Percentiles rank a stretch among this genome's conserved stretches.
phyloP scores from a whole-genome alignment of 75 land plant genomes.

The Sequoiadendron giganteum region DNA sequence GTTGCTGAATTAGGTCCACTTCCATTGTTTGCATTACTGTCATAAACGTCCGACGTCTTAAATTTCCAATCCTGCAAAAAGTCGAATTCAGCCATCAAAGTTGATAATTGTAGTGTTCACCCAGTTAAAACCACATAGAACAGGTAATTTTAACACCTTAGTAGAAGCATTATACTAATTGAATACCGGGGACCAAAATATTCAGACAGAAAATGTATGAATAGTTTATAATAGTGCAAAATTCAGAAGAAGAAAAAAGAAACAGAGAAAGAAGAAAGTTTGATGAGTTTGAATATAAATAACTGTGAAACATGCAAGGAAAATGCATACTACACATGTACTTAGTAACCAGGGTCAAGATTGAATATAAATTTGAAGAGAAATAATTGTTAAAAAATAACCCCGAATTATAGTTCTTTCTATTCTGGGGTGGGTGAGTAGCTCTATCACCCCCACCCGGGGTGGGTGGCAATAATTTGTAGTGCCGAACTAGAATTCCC shows the following conservation, averaged over 20 bases:
- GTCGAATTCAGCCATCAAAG: not conserved
- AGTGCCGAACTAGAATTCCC: too few species aligned
- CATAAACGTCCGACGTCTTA: constrained; percentile 50
- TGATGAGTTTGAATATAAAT: not conserved
- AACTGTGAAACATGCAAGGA: not conserved
- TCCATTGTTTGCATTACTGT: constrained; percentile 21
- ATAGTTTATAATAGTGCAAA: not conserved
- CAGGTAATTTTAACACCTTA: not conserved
- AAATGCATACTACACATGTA: not conserved
- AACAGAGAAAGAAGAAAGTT: not conserved
- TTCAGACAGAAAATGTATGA: not conserved
- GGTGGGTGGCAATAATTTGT: too few species aligned
- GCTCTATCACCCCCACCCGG: too few species aligned
- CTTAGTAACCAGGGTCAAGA: not conserved
- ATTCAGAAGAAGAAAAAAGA: not conserved
- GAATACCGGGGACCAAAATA: not conserved
- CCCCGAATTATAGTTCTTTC: too few species aligned
- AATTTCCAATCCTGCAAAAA: constrained; percentile 57
- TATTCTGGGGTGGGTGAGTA: too few species aligned
- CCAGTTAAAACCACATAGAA: not conserved
- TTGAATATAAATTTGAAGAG: not conserved
- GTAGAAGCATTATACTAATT: not conserved
- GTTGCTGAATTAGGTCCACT: constrained; percentile 20
- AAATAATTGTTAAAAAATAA: not conserved
- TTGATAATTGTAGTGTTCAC: not conserved